Conservation (phyloP, 148 eudicot genomes). For the Vaccinium vitisidaea region DNA sequence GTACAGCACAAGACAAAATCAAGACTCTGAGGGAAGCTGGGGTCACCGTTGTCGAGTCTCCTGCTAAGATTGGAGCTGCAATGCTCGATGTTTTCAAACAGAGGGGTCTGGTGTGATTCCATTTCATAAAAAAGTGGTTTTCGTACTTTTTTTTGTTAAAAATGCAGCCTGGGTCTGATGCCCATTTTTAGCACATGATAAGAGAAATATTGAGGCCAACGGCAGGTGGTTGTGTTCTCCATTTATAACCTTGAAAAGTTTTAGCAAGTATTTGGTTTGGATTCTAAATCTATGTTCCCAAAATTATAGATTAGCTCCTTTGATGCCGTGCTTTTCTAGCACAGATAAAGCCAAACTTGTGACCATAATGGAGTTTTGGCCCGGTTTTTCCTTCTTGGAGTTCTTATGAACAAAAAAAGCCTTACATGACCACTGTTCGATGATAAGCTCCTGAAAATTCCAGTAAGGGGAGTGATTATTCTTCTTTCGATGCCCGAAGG, state of each 20-base stretch:
- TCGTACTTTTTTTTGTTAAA: neutral
- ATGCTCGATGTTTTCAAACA: conserved; percentile 90
- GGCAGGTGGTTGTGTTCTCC: neutral
- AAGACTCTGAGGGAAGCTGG: conserved; percentile 82
- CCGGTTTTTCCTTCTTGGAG: neutral
- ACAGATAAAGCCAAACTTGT: neutral
- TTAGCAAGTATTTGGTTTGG: neutral
- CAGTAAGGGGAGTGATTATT: no score
- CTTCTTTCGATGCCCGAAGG: no score
- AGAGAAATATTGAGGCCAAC: neutral
- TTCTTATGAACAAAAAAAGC: neutral
- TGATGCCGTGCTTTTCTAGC: neutral
- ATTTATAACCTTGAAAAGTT: neutral
- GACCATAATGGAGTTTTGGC: neutral
- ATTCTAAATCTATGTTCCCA: neutral
- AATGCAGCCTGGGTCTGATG: conserved; percentile 6
- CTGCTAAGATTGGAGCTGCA: conserved; percentile 85
- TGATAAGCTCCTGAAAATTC: no score
- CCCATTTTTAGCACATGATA: conserved; percentile 9
- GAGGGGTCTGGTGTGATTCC: conserved; percentile 70
- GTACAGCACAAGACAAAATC: conserved; percentile 97
- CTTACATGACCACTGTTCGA: no score
- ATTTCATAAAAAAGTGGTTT: conserved; percentile 2
- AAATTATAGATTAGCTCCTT: neutral
- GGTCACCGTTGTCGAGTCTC: conserved; percentile 92